Evolutionary conservation across 176 grass and related monocot species (phyloP), one percentile per base, ranked within the genome.

Genomic region (Musa acuminata): DNA sequence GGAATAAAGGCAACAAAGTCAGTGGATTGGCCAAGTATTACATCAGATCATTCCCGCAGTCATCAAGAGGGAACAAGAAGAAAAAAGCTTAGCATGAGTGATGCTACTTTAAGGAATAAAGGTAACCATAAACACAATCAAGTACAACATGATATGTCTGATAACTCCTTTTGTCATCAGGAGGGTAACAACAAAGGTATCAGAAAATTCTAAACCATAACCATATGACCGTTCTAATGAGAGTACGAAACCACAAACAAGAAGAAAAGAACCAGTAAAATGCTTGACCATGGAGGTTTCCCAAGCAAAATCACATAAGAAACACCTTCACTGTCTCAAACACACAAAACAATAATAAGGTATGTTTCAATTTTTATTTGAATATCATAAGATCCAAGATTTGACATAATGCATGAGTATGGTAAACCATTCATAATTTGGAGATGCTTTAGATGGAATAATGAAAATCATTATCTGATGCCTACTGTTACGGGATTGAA

Each of bases 1-100:
- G 17, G 67, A 70, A 70, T 70, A 70, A 70, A 70, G 67, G 35
- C 48, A 70, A n/a, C 35, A 51, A 70, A n/a, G 16, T 20, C 67
- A 17, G 51, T 70, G 48, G n/a, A 48, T 70, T 51, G 17, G 22
- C 66, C 66, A 68, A 35, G 21, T 68, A 48, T 48, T 17, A 13
- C 43, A 51, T 11, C 4, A 21, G 19, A 49, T 51, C 16, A 70
- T 70, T 51, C 67, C 21, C 51, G 20, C 67, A 50, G 67, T 51
- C 1, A 70, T 70, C 67, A 70, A 51, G 67, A 50, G 67, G 29
- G 16, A 67, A 21, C 43, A 70, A n/a, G 35, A 43, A n/a, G 16
- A 21, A 50, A 70, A 50, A 48, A 19, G 20, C 21, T 20, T 70
- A 17, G 9, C 6, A 43, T 11, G n/a, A 67, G 16, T 12, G 5